A percentile compares a stretch with the other conserved stretches of the same genome.
Conservation (phyloP, 495 filamentous ascomycete genomes). For the Neurospora africana region DNA sequence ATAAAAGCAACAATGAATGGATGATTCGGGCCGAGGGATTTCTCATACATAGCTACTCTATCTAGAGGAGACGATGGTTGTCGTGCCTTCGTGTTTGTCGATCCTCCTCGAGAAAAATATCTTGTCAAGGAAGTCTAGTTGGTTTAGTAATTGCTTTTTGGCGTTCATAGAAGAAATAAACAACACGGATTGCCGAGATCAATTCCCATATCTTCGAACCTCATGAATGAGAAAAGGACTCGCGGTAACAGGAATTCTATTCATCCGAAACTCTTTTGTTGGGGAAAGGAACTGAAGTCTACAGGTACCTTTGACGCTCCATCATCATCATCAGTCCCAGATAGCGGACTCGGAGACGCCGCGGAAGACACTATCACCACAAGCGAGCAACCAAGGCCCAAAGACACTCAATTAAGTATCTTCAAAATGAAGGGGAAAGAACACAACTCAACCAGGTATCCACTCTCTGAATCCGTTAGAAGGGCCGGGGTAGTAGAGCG, state of each 20-base stretch:
- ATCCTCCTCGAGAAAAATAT: neutral
- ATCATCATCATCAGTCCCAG: neutral
- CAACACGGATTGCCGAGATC: too few relatives aligned
- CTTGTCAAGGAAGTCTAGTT: neutral
- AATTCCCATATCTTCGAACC: too few relatives aligned
- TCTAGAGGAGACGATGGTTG: neutral
- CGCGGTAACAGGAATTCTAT: too few relatives aligned
- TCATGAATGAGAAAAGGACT: too few relatives aligned
- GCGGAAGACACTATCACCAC: too few relatives aligned
- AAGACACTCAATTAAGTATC: too few relatives aligned
- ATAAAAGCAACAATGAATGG: neutral
- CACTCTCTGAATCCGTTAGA: neutral
- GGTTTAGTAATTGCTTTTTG: neutral
- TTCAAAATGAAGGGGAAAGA: neutral
- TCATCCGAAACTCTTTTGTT: too few relatives aligned
- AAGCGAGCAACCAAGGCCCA: too few relatives aligned
- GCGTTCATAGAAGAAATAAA: too few relatives aligned
- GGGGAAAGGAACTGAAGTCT: too few relatives aligned
- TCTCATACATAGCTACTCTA: neutral
- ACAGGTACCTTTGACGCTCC: neutral
- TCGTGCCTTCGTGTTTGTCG: neutral
- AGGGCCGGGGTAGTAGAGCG: neutral
- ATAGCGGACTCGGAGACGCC: too few relatives aligned
- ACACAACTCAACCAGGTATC: neutral
- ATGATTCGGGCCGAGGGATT: neutral